Evolutionary conservation across 2,329 filamentous ascomycete species (phyloP).

Genomic region (Dactylellina leptospora): DNA sequence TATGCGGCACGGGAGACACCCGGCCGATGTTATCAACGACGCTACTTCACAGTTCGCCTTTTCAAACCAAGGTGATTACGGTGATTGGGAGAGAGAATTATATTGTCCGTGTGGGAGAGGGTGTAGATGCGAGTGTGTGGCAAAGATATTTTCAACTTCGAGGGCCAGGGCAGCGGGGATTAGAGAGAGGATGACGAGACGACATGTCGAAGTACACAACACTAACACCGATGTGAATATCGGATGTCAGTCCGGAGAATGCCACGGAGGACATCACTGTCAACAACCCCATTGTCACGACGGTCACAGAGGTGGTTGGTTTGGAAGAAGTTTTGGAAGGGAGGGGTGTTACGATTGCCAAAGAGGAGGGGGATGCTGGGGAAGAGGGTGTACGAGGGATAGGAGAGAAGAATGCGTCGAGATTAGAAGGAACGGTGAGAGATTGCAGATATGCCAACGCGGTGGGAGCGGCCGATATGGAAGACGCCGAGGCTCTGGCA

Average conservation of each 20-base stretch:
- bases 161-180: neutral
- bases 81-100: conserved; percentile 9
- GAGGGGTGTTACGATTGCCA: neutral
- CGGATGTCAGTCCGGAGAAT: neutral
- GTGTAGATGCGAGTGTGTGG: conserved; percentile 42
- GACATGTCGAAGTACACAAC: conserved; percentile 34
- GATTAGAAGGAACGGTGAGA: conserved; percentile 45
- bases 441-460: conserved; percentile 42
- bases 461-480: conserved; percentile 23
- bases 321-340: neutral
- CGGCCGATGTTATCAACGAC: neutral
- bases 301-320: conserved; percentile 11
- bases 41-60: neutral
- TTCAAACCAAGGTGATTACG: neutral
- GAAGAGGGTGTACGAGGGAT: neutral
- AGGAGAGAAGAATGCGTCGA: conserved; percentile 43
- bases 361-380: conserved; percentile 3
- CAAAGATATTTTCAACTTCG: conserved; percentile 11
- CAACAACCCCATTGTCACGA: conserved; percentile 8
- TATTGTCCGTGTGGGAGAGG: conserved; percentile 37
- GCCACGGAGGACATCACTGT: neutral
- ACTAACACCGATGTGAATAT: conserved; percentile 19
- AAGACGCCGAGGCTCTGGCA: conserved; percentile 11
- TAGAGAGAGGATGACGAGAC: conserved; percentile 15
- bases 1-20: neutral